Conservation (phyloP, 805 yeast species). For the Kodamaea jinghongensis region DNA sequence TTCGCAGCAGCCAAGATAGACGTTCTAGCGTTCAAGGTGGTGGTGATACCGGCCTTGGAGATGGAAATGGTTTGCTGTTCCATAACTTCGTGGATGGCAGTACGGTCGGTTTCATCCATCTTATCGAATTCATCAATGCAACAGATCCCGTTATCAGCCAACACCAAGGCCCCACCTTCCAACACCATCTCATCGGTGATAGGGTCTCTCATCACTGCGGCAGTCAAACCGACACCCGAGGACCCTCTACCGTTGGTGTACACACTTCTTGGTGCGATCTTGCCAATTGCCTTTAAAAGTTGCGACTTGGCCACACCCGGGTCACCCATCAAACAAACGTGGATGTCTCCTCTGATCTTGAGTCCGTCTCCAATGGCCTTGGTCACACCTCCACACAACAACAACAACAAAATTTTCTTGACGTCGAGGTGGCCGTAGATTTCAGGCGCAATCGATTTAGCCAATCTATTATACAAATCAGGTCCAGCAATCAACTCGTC, state of each 20-base stretch:
- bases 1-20: conserved; percentile 98
- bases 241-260: conserved; percentile 99
- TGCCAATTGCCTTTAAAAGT: conserved; percentile 82
- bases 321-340: conserved; percentile 95
- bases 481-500: conserved; percentile 56
- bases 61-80: conserved; percentile 98
- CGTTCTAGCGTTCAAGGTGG: conserved; percentile 92
- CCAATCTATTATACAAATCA: conserved; percentile 72
- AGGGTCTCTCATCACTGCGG: conserved; percentile 98
- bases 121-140: conserved; percentile 99
- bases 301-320: conserved; percentile 99
- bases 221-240: conserved; percentile 97
- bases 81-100: conserved; percentile 99
- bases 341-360: conserved; percentile 96
- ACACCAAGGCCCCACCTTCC: conserved; percentile 96
- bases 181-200: conserved; percentile 98
- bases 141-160: conserved; percentile 97
- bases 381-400: conserved; percentile 93
- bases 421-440: conserved; percentile 93
- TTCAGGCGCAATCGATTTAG: conserved; percentile 95
- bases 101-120: conserved; percentile 95
- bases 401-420: conserved; percentile 80
- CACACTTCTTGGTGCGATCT: conserved; percentile 93
- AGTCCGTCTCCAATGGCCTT: conserved; percentile 95
- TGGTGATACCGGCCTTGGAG: conserved; percentile 95